Evolutionary conservation across 1,284 basidiomycete species (phyloP).

Genomic region (Marasmius sp.): DNA sequence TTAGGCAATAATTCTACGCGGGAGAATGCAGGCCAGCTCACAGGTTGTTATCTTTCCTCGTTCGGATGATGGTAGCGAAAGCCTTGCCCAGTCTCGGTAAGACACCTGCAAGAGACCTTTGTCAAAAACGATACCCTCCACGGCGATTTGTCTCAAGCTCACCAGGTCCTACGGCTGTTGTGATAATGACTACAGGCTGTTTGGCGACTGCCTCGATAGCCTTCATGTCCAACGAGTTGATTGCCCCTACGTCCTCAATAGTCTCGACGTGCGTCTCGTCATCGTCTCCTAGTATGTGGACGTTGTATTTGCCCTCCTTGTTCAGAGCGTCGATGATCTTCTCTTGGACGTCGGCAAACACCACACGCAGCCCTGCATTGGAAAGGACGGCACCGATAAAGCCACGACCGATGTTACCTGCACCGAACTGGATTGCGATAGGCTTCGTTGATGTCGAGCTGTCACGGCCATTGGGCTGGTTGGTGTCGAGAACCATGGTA

Average conservation of each 20-base stretch:
- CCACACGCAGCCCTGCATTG: constrained; percentile 38
- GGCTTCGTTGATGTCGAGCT: constrained; percentile 5
- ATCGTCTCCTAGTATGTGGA: constrained; percentile 22
- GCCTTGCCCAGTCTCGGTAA: constrained; percentile 23
- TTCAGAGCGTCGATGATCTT: constrained; percentile 24
- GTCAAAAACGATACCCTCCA: background rate
- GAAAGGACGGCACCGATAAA: constrained; percentile 41
- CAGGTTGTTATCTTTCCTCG: constrained; percentile 12
- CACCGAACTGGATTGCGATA: constrained; percentile 30
- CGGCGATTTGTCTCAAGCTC: background rate
- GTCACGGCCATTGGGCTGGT: background rate
- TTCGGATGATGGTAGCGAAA: constrained; percentile 22
- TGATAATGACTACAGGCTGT: constrained; percentile 32
- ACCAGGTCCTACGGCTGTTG: constrained; percentile 34
- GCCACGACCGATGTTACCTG: constrained; percentile 43
- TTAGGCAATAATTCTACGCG: background rate
- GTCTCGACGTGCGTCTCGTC: constrained; percentile 6
- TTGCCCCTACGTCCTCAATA: constrained; percentile 30
- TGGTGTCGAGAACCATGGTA: too few relatives aligned
- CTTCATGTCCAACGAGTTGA: constrained; percentile 28
- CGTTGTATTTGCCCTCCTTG: constrained; percentile 18
- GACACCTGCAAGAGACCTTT: constrained; percentile 6
- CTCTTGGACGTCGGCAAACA: constrained; percentile 25
- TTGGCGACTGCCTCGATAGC: constrained; percentile 24
- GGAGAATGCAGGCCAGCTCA: background rate